A percentile compares a stretch with the other conserved stretches of the same genome.
Evolutionary conservation across 306 rosid species (phyloP).

Genomic region (Dalbergia cultrata): DNA sequence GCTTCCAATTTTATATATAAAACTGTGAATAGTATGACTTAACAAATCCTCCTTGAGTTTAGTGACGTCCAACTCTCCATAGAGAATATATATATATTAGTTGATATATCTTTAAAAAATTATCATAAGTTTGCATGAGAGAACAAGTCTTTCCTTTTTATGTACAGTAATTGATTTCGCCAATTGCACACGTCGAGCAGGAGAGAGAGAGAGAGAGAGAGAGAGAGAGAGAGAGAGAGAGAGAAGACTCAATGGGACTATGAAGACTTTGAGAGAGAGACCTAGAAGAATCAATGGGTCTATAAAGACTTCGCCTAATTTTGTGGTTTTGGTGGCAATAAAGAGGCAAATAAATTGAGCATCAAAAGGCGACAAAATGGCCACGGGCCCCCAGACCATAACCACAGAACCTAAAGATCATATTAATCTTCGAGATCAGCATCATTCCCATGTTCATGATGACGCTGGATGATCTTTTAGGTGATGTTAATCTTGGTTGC

Average conservation of each 20-base stretch:
- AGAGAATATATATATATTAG: conserved; percentile 27
- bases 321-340: conserved; percentile 39
- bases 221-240: neutral
- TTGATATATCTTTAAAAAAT: conserved; percentile 44
- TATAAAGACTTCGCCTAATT: conserved; percentile 32
- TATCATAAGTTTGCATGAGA: conserved; percentile 43
- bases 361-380: conserved; percentile 68
- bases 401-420: conserved; percentile 1
- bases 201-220: conserved; percentile 50
- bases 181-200: conserved; percentile 38
- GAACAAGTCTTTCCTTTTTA: conserved; percentile 14
- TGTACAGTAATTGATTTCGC: conserved; percentile 24
- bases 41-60: conserved; percentile 56
- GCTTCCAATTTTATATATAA: conserved; percentile 35
- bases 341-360: conserved; percentile 48
- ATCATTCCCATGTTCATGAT: conserved; percentile 39
- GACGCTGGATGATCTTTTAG: conserved; percentile 25
- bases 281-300: neutral
- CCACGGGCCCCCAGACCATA: conserved; percentile 35
- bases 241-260: neutral
- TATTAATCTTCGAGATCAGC: conserved; percentile 40
- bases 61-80: conserved; percentile 67
- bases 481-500: neutral
- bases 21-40: conserved; percentile 11
- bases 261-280: conserved; percentile 2